These are phyloP conservation scores for Rhodotorula graminis DNA, from an alignment of 768 basidiomycete species.

Conservation along the genomic window DNA sequence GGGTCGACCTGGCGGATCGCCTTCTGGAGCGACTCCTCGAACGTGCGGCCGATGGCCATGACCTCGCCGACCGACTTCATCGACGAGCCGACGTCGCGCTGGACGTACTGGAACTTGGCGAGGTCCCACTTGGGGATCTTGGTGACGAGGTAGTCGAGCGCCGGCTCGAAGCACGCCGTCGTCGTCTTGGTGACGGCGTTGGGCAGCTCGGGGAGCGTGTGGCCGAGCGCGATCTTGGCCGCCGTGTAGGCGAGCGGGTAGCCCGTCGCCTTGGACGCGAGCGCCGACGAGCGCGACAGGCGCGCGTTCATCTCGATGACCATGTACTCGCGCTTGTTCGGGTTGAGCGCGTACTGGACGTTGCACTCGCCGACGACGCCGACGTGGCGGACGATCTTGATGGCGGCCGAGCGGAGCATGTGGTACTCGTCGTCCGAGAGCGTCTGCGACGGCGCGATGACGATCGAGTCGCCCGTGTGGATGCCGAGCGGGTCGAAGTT, in stretches of 20 bases:
- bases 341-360: constrained; percentile 97
- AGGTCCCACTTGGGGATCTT: constrained; percentile 99
- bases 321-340: constrained; percentile 84
- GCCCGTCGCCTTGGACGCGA: constrained; percentile 97
- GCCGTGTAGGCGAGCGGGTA: constrained; percentile 99
- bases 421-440: constrained; percentile 91
- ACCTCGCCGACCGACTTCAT: constrained; percentile 99
- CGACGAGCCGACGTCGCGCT: constrained; percentile 88
- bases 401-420: constrained; percentile 94
- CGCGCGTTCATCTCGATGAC: constrained; percentile 67
- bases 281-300: constrained; percentile 57
- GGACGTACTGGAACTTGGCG: constrained; percentile 92
- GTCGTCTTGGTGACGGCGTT: constrained; percentile 99
- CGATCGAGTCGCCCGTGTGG: constrained; percentile 98
- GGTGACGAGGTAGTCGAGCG: constrained; percentile 96
- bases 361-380: constrained; percentile 87
- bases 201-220: constrained; percentile 94
- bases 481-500: constrained; percentile 99
- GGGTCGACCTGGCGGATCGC: constrained; percentile 97
- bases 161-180: constrained; percentile 98
- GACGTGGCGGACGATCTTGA: constrained; percentile 77
- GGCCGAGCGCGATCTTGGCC: constrained; percentile 94
- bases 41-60: constrained; percentile 99
- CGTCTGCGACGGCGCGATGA: constrained; percentile 97
- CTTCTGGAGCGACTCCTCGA: constrained; percentile 97